Base-by-base conservation (phyloP, 805 yeast species). In the Priceomyces fermenticarens region DNA sequence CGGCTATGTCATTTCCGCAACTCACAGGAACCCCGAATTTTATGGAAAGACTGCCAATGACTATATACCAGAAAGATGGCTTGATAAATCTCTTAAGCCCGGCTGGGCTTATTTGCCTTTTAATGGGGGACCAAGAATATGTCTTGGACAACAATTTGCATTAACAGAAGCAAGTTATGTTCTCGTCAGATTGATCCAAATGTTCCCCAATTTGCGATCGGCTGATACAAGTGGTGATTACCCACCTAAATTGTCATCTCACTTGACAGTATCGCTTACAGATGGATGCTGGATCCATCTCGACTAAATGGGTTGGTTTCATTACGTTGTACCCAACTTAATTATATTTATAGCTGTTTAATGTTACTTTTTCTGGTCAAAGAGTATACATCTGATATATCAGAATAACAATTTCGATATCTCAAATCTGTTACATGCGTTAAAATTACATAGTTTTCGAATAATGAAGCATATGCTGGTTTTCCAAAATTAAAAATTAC, bases 101-200 rank as follows among this genome's bases (percentile, higher is more conserved):
- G 69, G 69, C 4, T 63, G 69, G 69, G 58, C 65, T 4, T 63
- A 52, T 51, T 46, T 63, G 27, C 69, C 69, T 23, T 63, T 63
- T 48, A 62, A 62, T 39, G 69, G 69, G 28, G 69, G 69, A 10
- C 69, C 69, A 27, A 52, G 69, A 45, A 63, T 62, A 17, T 63
- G 69, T 42, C 58, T 63, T 55, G 69, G 69, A n/a, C 69, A 63
- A 43, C 70, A 63, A 38, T 63, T 63, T 53, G 70, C 68, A 6
- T 58, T 63, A 38, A 63, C 69, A 4, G 69, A 62, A 45, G 66
- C 66, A 13, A 55, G 65, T 3, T 63, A 63, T 39, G 53, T 58
- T 10, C 41, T 62, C 14, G 50, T 51, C 6, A 52, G 69, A 43
- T 51, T 63, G 45, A 40, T 51, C 26, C 69, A 63, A 45, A 43